A percentile compares a stretch with the other conserved stretches of the same genome.
These are phyloP conservation scores for Colletotrichum trifolii DNA, from an alignment of 2,329 filamentous ascomycete species.

Conservation along the genomic window DNA sequence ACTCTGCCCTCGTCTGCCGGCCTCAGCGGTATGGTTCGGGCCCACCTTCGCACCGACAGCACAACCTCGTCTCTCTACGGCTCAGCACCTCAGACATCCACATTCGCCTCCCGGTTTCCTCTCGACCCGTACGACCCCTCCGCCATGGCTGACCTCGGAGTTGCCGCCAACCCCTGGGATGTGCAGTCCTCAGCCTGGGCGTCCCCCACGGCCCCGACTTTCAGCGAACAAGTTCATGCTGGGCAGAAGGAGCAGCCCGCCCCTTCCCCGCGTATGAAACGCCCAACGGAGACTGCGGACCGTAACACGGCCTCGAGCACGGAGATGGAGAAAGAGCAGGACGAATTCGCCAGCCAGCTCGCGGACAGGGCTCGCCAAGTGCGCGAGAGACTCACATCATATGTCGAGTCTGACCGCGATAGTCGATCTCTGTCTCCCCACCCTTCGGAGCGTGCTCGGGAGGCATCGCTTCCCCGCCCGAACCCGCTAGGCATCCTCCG, in stretches of 20 bases:
- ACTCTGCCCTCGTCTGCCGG: slow-evolving; percentile 78
- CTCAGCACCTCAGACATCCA: slow-evolving; percentile 51
- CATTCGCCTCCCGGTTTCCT: slow-evolving; percentile 52
- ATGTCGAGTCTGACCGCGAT: slow-evolving; percentile 68
- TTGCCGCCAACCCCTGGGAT: slow-evolving; percentile 58
- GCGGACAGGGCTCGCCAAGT: slow-evolving; percentile 75
- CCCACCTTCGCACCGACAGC: slow-evolving; percentile 86
- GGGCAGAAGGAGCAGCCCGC: slow-evolving; percentile 2
- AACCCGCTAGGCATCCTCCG: slow-evolving; percentile 74
- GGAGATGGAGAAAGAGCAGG: slow-evolving; percentile 64
- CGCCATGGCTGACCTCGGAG: slow-evolving; percentile 45
- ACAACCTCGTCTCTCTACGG: slow-evolving; percentile 83
- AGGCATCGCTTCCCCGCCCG: slow-evolving; percentile 51
- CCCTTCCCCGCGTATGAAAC: not conserved
- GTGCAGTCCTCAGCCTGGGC: slow-evolving; percentile 40
- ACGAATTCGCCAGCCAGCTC: slow-evolving; percentile 80
- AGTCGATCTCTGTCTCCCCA: slow-evolving; percentile 55
- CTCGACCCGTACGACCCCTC: slow-evolving; percentile 45
- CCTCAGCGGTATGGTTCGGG: slow-evolving; percentile 83
- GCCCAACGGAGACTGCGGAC: slow-evolving; percentile 4
- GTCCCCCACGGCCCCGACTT: slow-evolving; percentile 34
- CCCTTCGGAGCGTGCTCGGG: slow-evolving; percentile 49
- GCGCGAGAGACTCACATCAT: slow-evolving; percentile 77
- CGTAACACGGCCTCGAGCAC: slow-evolving; percentile 22
- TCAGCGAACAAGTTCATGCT: slow-evolving; percentile 12